Evolutionary conservation across 306 rosid species (phyloP).

Genomic region (Citrullus amarus): DNA sequence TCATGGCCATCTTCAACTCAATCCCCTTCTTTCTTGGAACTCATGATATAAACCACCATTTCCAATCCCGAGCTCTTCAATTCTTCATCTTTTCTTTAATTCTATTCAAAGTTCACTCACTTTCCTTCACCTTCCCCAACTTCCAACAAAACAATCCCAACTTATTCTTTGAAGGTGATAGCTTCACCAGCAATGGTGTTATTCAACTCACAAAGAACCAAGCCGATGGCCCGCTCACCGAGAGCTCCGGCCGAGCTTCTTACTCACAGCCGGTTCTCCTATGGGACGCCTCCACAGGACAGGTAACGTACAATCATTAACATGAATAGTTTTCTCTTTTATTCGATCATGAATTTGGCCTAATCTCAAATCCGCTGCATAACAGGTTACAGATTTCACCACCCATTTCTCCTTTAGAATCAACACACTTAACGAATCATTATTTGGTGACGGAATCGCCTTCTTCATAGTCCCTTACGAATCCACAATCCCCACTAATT

Average conservation of each 20-base stretch:
- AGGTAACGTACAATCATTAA: not conserved
- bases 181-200: constrained; percentile 28
- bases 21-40: not conserved
- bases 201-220: constrained; percentile 53
- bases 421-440: not conserved
- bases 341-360: not conserved
- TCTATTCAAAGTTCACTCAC: constrained; percentile 10
- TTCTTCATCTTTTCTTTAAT: not conserved
- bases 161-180: constrained; percentile 33
- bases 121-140: constrained; percentile 34
- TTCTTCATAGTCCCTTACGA: constrained; percentile 52
- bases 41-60: not conserved
- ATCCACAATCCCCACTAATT: constrained; percentile 31
- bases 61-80: not conserved
- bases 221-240: constrained; percentile 21
- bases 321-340: not conserved
- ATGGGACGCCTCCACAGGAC: constrained; percentile 33
- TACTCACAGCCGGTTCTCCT: constrained; percentile 33
- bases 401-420: constrained; percentile 61
- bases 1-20: constrained; percentile 2
- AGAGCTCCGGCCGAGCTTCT: constrained; percentile 52
- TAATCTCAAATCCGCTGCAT: not conserved
- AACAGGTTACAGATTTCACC: constrained; percentile 23
- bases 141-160: constrained; percentile 23
- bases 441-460: constrained; percentile 47